Percentiles rank a stretch among this genome's conserved stretches.
These are phyloP conservation scores for Raffaelea albimanens DNA, from an alignment of 2,329 filamentous ascomycete species.

Conservation along the genomic window DNA sequence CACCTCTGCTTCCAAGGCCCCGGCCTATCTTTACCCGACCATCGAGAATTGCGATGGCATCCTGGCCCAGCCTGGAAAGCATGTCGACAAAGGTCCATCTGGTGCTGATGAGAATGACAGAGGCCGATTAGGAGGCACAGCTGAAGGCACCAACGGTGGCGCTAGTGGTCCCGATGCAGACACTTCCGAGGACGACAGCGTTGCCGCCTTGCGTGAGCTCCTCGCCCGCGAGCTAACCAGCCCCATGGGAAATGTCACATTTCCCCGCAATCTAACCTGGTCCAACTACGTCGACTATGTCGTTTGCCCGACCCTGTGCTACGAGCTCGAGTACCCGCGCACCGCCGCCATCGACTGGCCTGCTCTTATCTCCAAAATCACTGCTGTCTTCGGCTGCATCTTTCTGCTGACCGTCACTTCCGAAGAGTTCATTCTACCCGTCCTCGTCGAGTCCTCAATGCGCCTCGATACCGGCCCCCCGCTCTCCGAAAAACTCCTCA, in stretches of 20 bases:
- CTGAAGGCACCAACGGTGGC: too few relatives aligned
- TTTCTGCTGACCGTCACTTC: constrained; percentile 86
- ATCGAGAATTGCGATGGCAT: constrained; percentile 42
- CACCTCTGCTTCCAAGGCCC: constrained; percentile 55
- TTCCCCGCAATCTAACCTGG: constrained; percentile 78
- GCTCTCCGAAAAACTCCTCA: constrained; percentile 59
- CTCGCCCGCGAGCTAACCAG: constrained; percentile 87
- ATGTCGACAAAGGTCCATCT: background rate
- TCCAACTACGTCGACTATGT: constrained; percentile 79
- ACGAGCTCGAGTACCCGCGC: constrained; percentile 92
- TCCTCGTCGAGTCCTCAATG: constrained; percentile 60
- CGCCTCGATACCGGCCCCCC: constrained; percentile 37
- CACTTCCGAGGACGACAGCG: constrained; percentile 30
- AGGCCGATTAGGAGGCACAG: too few relatives aligned
- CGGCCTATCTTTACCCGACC: constrained; percentile 68
- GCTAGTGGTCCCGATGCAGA: background rate
- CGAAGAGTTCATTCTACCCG: constrained; percentile 91
- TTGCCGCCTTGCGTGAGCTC: constrained; percentile 69
- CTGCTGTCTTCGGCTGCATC: constrained; percentile 92
- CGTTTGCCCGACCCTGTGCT: constrained; percentile 90
- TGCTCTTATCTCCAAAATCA: constrained; percentile 72
- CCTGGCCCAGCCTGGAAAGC: constrained; percentile 17
- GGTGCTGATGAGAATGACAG: background rate
- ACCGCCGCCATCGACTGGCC: constrained; percentile 66
- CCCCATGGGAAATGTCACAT: constrained; percentile 79